Conservation (phyloP, 495 filamentous ascomycete genomes). For the Tuber microsphaerosporum region DNA sequence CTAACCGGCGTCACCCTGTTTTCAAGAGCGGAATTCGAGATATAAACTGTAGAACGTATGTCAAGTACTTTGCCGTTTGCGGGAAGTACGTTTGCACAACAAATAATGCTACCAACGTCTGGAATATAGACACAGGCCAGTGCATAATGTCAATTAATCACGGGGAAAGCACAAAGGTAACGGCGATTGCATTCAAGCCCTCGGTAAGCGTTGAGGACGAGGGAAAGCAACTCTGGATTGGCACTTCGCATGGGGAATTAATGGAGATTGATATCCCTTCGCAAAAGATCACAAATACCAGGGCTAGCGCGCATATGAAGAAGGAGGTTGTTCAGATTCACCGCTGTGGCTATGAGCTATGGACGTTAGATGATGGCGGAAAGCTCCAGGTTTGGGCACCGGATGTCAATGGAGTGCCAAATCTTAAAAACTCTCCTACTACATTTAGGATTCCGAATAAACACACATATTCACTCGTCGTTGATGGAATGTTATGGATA, state of each 20-base stretch:
- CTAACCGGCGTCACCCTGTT: constrained; percentile 74
- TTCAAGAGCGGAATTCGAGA: constrained; percentile 62
- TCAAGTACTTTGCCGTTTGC: constrained; percentile 74
- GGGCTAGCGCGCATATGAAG: constrained; percentile 65
- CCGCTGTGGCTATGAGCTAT: constrained; percentile 79
- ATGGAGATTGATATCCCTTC: constrained; percentile 74
- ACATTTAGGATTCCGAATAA: constrained; percentile 68
- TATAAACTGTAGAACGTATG: constrained; percentile 78
- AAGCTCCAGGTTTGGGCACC: constrained; percentile 81
- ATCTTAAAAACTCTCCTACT: constrained; percentile 57
- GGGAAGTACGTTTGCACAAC: constrained; percentile 81
- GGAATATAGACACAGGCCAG: constrained; percentile 76
- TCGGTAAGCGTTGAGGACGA: constrained; percentile 65
- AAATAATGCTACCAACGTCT: constrained; percentile 74
- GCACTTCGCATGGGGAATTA: constrained; percentile 76
- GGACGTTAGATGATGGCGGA: constrained; percentile 88
- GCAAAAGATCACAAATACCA: constrained; percentile 59
- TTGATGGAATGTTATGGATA: constrained; percentile 76
- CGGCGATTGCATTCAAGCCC: constrained; percentile 79
- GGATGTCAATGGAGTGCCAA: constrained; percentile 66
- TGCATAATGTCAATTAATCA: constrained; percentile 71
- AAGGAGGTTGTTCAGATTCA: constrained; percentile 80
- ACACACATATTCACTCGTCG: constrained; percentile 78
- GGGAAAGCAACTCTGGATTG: constrained; percentile 80
- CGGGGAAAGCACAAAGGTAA: constrained; percentile 67